Conservation (phyloP, 2,329 filamentous ascomycete genomes). For the Xylaria digitata region DNA sequence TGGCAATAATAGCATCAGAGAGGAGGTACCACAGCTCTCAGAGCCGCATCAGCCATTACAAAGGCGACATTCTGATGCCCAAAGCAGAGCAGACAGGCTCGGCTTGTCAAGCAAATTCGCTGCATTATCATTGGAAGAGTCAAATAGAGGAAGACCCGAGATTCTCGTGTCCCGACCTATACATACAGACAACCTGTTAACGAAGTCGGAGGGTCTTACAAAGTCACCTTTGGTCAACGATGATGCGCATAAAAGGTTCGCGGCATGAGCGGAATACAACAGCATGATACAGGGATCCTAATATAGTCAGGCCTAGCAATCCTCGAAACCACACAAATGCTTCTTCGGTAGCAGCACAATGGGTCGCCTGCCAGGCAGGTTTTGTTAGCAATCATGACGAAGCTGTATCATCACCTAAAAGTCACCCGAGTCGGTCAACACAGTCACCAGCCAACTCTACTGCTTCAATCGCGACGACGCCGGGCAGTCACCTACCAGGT, state of each 20-base stretch:
- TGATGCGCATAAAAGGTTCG: constrained; percentile 23
- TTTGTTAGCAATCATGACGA: constrained; percentile 37
- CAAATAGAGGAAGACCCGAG: constrained; percentile 6
- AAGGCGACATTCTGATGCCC: constrained; percentile 30
- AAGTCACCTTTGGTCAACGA: constrained; percentile 10
- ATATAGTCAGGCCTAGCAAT: constrained; percentile 12
- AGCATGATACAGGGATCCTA: constrained; percentile 3
- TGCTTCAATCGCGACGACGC: constrained; percentile 42
- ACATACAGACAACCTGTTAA: constrained; percentile 7
- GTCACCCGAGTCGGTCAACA: constrained; percentile 45
- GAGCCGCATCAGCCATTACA: constrained; percentile 11
- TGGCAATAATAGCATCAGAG: constrained; percentile 11
- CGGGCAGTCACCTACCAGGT: constrained; percentile 35
- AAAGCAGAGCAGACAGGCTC: constrained; percentile 23
- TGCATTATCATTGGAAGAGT: background rate
- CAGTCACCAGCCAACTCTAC: constrained; percentile 47
- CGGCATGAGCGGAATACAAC: background rate
- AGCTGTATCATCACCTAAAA: constrained; percentile 41
- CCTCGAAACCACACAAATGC: constrained; percentile 19
- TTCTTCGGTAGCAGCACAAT: constrained; percentile 30
- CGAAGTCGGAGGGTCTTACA: constrained; percentile 6
- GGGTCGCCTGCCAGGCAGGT: constrained; percentile 34
- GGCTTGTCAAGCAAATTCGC: constrained; percentile 9
- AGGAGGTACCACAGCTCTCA: constrained; percentile 1
- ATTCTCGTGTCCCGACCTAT: constrained; percentile 6